Evolutionary conservation across 495 filamentous ascomycete genomes (phyloP).

Genomic region (Neohortaea acidophila): DNA sequence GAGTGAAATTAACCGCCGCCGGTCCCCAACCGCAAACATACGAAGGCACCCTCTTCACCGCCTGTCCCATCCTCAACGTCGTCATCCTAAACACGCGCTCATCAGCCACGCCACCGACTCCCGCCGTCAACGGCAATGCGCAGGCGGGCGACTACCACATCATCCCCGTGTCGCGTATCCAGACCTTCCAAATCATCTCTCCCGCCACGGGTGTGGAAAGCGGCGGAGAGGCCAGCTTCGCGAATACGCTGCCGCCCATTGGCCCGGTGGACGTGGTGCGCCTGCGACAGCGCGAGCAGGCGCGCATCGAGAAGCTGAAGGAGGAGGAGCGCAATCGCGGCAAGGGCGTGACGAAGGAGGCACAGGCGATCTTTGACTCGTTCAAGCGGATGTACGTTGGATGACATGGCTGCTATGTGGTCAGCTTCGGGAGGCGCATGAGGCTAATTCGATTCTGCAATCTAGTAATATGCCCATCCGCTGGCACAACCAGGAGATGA

Average conservation of each 20-base stretch:
- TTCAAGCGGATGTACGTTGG: constrained; percentile 43
- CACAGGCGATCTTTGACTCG: constrained; percentile 55
- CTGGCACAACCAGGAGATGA: constrained; percentile 47
- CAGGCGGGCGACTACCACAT: constrained; percentile 47
- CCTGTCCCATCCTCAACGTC: constrained; percentile 49
- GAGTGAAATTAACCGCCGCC: constrained; percentile 46
- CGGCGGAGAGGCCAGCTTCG: constrained; percentile 12
- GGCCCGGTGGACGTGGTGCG: constrained; percentile 37
- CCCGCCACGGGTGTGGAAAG: constrained; percentile 16
- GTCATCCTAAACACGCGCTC: constrained; percentile 43
- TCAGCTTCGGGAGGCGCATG: no score
- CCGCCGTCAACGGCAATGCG: constrained; percentile 28
- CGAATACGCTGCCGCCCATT: constrained; percentile 21
- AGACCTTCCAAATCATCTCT: constrained; percentile 40
- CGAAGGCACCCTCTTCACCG: constrained; percentile 54
- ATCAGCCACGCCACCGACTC: constrained; percentile 18
- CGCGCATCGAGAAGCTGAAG: constrained; percentile 37
- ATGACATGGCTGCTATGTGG: no score
- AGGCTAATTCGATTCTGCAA: not conserved
- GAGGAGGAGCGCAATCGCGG: constrained; percentile 41
- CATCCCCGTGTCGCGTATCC: constrained; percentile 47
- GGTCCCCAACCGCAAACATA: constrained; percentile 34
- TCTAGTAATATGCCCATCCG: constrained; percentile 37
- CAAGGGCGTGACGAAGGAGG: constrained; percentile 48
- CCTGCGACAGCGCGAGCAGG: constrained; percentile 39